phyloP scores from a whole-genome alignment of 257 asterid species.

The Orobanche coerulescens region DNA sequence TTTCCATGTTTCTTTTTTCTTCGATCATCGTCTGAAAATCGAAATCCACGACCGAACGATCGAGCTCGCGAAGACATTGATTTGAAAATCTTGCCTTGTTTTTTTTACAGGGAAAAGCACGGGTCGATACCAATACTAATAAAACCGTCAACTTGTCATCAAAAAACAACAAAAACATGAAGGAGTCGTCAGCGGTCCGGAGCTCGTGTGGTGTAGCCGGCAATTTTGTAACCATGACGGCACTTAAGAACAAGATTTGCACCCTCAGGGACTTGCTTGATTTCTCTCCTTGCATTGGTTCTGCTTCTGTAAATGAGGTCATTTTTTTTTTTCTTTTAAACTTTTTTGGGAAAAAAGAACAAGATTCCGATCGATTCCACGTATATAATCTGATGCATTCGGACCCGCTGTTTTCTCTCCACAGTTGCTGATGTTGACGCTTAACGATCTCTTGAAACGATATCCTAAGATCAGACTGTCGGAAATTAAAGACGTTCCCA shows the following conservation, averaged over 20 bases:
- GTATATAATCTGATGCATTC: neutral
- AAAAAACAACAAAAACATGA: conserved; percentile 25
- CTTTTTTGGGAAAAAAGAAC: too few relatives aligned
- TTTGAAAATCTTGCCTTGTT: too few relatives aligned
- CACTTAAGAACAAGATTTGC: conserved; percentile 52
- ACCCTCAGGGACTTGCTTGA: conserved; percentile 79
- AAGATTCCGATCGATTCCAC: too few relatives aligned
- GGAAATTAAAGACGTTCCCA: conserved; percentile 40
- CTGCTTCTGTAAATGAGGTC: conserved; percentile 66
- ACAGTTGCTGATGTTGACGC: conserved; percentile 64
- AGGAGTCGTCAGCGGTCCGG: conserved; percentile 22
- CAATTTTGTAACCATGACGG: conserved; percentile 42
- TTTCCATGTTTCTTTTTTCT: too few relatives aligned
- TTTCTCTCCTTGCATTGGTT: conserved; percentile 59
- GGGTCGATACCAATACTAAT: conserved; percentile 14
- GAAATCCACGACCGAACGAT: too few relatives aligned
- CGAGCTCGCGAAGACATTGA: too few relatives aligned
- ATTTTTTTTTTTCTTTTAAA: neutral
- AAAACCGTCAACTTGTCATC: conserved; percentile 24
- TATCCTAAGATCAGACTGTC: conserved; percentile 42
- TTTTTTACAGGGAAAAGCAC: conserved; percentile 54
- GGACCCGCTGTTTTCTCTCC: neutral
- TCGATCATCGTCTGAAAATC: too few relatives aligned
- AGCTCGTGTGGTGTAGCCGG: conserved; percentile 41
- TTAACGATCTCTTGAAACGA: conserved; percentile 51